Conservation (phyloP, 495 filamentous ascomycete species). For the Penicillium samsonianum region DNA sequence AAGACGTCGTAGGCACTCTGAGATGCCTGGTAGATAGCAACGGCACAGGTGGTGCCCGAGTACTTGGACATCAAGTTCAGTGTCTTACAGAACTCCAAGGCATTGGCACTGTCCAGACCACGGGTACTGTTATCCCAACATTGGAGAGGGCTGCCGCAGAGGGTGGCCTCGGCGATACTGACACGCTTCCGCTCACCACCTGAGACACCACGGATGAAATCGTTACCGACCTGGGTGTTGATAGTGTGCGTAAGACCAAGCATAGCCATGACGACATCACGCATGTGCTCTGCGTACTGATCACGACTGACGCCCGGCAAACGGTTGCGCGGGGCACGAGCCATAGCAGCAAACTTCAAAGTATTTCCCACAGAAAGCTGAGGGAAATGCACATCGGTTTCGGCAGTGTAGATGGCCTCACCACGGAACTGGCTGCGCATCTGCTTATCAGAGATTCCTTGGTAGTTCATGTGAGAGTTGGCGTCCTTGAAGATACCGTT, state of each 20-base stretch:
- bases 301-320: constrained; percentile 49
- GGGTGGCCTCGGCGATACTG: constrained; percentile 60
- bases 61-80: constrained; percentile 75
- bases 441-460: constrained; percentile 73
- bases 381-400: constrained; percentile 69
- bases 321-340: constrained; percentile 51
- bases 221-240: constrained; percentile 64
- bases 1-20: constrained; percentile 78
- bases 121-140: constrained; percentile 90
- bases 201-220: constrained; percentile 79
- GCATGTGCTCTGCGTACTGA: constrained; percentile 52
- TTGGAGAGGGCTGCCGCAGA: constrained; percentile 71
- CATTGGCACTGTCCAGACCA: constrained; percentile 82
- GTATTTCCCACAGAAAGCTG: constrained; percentile 68
- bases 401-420: constrained; percentile 64
- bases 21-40: constrained; percentile 82
- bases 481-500: constrained; percentile 68
- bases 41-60: constrained; percentile 74
- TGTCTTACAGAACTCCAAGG: constrained; percentile 72
- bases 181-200: constrained; percentile 81
- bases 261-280: constrained; percentile 65
- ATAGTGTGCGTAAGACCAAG: constrained; percentile 61
- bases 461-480: constrained; percentile 66
- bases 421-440: constrained; percentile 68
- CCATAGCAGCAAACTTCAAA: constrained; percentile 60